These are phyloP conservation scores for Flaveria brownii DNA, from an alignment of 129 eudicot species.

Conservation along the genomic window DNA sequence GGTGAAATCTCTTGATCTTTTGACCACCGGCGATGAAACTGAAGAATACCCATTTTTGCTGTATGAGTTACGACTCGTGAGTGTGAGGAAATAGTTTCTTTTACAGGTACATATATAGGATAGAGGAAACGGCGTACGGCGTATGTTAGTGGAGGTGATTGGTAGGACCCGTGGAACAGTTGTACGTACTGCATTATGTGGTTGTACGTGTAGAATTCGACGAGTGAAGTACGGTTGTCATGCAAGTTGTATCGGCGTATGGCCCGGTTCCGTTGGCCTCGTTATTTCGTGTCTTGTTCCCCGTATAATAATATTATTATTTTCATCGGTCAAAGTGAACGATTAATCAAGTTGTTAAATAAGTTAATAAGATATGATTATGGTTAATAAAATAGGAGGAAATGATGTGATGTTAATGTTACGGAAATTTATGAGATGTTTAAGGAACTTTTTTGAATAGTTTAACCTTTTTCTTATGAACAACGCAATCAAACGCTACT, in stretches of 20 bases:
- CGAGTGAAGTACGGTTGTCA: slow-evolving; percentile 31
- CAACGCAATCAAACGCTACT: background rate
- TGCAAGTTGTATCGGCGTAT: slow-evolving; percentile 31
- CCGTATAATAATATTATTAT: background rate
- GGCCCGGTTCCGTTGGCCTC: slow-evolving; percentile 10
- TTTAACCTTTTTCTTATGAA: background rate
- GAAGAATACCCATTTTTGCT: slow-evolving; percentile 50
- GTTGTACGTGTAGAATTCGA: background rate
- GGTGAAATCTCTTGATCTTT: slow-evolving; percentile 30
- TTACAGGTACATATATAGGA: slow-evolving; percentile 9
- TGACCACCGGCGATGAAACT: slow-evolving; percentile 34
- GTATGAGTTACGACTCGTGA: background rate
- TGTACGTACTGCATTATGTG: slow-evolving; percentile 1
- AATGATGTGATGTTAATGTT: background rate
- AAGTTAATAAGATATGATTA: background rate
- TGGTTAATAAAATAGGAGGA: background rate
- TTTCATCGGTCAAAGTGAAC: background rate
- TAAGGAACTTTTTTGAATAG: no score
- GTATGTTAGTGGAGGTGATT: slow-evolving; percentile 17
- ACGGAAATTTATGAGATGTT: background rate
- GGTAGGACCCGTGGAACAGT: slow-evolving; percentile 15
- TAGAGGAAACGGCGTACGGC: slow-evolving; percentile 28
- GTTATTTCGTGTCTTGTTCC: slow-evolving; percentile 9
- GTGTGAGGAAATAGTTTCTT: slow-evolving; percentile 18
- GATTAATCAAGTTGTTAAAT: background rate